Conservation (phyloP, 306 rosid genomes). For the Cercis canadensis region DNA sequence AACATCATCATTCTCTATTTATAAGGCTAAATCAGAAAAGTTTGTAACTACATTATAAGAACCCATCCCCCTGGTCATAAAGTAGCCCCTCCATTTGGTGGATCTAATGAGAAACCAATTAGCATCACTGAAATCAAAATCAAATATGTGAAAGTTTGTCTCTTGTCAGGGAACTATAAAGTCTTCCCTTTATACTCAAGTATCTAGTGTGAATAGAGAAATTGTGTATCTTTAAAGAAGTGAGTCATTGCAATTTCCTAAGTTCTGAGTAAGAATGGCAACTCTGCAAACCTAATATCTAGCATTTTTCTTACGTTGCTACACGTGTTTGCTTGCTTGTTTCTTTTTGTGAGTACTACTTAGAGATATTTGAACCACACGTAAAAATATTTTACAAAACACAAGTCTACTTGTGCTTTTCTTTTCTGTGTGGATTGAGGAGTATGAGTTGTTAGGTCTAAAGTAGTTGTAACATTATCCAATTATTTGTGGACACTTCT, state of each 20-base stretch:
- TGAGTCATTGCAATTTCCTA: too few species aligned
- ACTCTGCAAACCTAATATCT: too few species aligned
- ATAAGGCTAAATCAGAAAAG: not conserved
- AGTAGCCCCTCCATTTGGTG: not conserved
- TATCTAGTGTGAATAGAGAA: not conserved
- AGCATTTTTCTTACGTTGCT: too few species aligned
- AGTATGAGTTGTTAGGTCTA: conserved; percentile 31
- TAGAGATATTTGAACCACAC: too few species aligned
- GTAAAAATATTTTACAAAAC: too few species aligned
- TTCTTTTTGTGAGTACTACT: too few species aligned
- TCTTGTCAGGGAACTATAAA: not conserved
- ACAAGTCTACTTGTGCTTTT: too few species aligned
- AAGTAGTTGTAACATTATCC: conserved; percentile 42
- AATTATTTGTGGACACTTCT: conserved; percentile 32
- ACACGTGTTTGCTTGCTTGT: too few species aligned
- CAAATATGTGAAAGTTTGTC: not conserved
- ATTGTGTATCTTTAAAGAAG: too few species aligned
- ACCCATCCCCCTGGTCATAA: not conserved
- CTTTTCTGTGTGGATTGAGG: not conserved
- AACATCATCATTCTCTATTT: too few species aligned
- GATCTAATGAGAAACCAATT: not conserved
- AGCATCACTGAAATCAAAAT: not conserved
- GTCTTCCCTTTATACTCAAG: not conserved
- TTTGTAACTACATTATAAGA: not conserved
- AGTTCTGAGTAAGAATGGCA: too few species aligned